phyloP scores from a whole-genome alignment of 176 grass and related monocot genomes.

The Carex myosuroides region DNA sequence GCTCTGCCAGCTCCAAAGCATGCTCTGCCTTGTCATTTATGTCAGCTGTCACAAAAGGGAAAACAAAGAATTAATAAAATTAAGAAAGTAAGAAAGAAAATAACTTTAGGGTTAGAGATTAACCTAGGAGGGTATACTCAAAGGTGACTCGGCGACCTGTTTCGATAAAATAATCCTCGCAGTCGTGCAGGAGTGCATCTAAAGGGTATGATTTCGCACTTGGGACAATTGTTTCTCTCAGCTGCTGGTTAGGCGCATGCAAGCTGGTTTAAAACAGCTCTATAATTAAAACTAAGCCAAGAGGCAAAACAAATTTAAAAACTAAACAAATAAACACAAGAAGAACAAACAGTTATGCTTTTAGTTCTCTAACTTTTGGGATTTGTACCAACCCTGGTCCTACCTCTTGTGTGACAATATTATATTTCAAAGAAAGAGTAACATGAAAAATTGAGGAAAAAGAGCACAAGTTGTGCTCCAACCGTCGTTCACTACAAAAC shows the following conservation, averaged over 20 bases:
- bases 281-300: not conserved
- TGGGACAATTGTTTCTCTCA: conserved; percentile 83
- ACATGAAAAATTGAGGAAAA: not conserved
- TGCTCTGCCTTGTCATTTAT: conserved; percentile 72
- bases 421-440: not conserved
- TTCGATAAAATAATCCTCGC: conserved; percentile 71
- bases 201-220: conserved; percentile 90
- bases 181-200: conserved; percentile 73
- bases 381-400: not conserved
- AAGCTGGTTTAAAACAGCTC: conserved; percentile 32
- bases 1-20: conserved; percentile 56
- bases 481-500: not conserved
- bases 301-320: not conserved
- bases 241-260: conserved; percentile 75
- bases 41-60: conserved; percentile 42
- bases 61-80: not conserved
- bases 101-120: not conserved
- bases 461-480: not conserved
- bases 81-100: not conserved
- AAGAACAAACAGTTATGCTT: not conserved
- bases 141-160: conserved; percentile 80
- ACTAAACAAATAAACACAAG: not conserved
- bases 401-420: not conserved
- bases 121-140: conserved; percentile 95
- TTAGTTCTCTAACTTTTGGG: not conserved